A percentile compares a stretch with the other conserved stretches of the same genome.
phyloP scores from a whole-genome alignment of 176 grass and related monocot genomes.

The Coix lacrymajobi region DNA sequence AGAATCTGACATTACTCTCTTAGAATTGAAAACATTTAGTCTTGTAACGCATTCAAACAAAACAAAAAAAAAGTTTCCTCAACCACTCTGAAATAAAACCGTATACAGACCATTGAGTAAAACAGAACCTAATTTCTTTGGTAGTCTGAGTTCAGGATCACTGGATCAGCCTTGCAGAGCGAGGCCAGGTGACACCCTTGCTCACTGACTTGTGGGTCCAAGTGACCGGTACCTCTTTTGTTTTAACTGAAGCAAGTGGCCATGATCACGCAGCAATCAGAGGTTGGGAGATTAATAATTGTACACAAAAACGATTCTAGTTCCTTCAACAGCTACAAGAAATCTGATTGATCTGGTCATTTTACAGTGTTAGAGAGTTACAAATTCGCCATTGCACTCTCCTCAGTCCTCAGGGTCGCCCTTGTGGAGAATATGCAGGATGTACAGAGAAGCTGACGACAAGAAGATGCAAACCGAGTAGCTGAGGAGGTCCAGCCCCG shows the following conservation, averaged over 20 bases:
- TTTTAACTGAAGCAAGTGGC: neutral
- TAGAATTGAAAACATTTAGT: neutral
- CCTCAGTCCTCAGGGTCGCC: constrained; percentile 49
- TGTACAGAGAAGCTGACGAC: constrained; percentile 93
- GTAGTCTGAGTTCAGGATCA: neutral
- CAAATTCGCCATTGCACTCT: constrained; percentile 3
- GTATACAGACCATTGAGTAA: too few species aligned
- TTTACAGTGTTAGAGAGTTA: neutral
- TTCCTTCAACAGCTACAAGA: neutral
- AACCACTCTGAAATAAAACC: neutral
- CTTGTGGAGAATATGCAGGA: constrained; percentile 86
- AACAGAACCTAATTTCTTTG: too few species aligned
- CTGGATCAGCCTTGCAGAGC: neutral
- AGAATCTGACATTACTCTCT: too few species aligned
- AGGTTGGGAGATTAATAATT: neutral
- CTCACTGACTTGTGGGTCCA: neutral
- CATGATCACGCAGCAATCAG: neutral
- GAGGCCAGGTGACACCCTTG: neutral
- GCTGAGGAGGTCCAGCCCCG: constrained; percentile 87
- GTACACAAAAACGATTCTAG: neutral
- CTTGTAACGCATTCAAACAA: neutral
- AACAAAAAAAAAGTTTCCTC: neutral
- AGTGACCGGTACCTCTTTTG: neutral
- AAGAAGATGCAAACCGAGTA: constrained; percentile 90
- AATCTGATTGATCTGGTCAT: neutral